Evolutionary conservation across 2,329 filamentous ascomycete species (phyloP).

Genomic region (Fusarium ambrosium): DNA sequence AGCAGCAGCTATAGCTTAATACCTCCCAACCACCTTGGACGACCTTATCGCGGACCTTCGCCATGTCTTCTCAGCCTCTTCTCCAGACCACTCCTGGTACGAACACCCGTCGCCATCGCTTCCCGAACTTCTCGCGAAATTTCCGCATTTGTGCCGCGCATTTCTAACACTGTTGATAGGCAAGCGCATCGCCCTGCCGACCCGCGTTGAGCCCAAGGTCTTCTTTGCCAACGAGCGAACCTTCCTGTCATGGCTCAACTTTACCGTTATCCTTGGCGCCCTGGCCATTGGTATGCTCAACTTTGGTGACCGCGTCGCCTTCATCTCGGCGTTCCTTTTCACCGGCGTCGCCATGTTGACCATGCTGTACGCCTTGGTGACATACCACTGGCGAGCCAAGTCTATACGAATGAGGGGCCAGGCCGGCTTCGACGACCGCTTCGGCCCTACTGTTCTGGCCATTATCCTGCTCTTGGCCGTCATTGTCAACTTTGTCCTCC

Average conservation of each 20-base stretch:
- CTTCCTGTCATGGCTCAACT: constrained; percentile 99
- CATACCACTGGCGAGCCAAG: constrained; percentile 97
- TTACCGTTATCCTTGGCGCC: constrained; percentile 97
- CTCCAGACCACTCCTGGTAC: constrained; percentile 93
- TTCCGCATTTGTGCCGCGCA: background rate
- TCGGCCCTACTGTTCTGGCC: constrained; percentile 91
- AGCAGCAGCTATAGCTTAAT: background rate
- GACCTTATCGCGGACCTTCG: constrained; percentile 39
- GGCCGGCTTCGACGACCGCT: constrained; percentile 95
- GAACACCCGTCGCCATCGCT: constrained; percentile 52
- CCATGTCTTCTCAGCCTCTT: constrained; percentile 96
- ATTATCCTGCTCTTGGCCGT: constrained; percentile 89
- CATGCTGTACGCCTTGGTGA: constrained; percentile 94
- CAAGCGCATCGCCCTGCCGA: constrained; percentile 98
- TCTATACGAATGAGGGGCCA: constrained; percentile 92
- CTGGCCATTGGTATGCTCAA: constrained; percentile 97
- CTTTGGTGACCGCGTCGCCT: constrained; percentile 94
- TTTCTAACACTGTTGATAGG: constrained; percentile 65
- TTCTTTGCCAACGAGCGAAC: constrained; percentile 99
- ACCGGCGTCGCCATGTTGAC: constrained; percentile 93
- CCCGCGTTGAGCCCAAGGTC: constrained; percentile 98
- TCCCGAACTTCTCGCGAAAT: background rate
- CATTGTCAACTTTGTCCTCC: constrained; percentile 94
- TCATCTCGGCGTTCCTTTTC: constrained; percentile 94
- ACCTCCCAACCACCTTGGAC: constrained; percentile 28